Evolutionary conservation across 73 alveolate genomes (phyloP).

Genomic region (Symbiodinium natans): DNA sequence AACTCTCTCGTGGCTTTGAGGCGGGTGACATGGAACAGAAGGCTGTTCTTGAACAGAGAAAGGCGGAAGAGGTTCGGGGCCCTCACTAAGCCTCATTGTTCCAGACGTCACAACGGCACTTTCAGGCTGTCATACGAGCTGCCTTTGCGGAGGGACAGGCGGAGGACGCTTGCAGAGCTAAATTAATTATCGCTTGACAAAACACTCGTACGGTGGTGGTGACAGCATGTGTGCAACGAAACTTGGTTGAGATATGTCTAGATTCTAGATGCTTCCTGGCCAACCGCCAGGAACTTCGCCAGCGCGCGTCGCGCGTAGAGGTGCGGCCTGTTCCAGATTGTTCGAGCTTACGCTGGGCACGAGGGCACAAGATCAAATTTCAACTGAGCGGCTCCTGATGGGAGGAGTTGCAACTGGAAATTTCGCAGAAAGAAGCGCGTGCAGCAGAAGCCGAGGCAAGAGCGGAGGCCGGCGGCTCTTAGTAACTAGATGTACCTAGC

Average conservation of each 20-base stretch:
- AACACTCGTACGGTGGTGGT: no score
- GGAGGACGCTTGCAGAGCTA: no score
- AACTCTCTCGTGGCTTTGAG: neutral
- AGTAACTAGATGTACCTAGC: no score
- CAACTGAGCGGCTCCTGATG: neutral
- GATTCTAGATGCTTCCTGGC: no score
- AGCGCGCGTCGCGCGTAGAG: constrained; percentile 62
- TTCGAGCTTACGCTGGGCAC: no score
- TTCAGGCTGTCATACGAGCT: neutral
- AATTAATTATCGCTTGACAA: no score
- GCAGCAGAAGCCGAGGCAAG: constrained; percentile 80
- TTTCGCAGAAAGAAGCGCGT: constrained; percentile 43
- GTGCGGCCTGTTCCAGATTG: neutral
- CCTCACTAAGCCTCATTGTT: no score
- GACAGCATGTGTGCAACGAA: no score
- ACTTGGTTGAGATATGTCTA: no score
- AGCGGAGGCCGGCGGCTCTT: constrained; percentile 48
- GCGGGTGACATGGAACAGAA: constrained; percentile 4
- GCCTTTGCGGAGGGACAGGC: constrained; percentile 8
- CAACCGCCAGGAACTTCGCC: constrained; percentile 52
- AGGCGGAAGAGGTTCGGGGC: neutral
- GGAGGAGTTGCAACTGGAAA: constrained; percentile 62
- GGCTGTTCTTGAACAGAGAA: constrained; percentile 20
- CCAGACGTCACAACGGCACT: no score
- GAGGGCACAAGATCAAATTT: neutral